Percentiles rank a stretch among this genome's conserved stretches.
These are phyloP conservation scores for Fusarium miscanthi DNA, from an alignment of 2,329 filamentous ascomycete genomes.

Conservation along the genomic window DNA sequence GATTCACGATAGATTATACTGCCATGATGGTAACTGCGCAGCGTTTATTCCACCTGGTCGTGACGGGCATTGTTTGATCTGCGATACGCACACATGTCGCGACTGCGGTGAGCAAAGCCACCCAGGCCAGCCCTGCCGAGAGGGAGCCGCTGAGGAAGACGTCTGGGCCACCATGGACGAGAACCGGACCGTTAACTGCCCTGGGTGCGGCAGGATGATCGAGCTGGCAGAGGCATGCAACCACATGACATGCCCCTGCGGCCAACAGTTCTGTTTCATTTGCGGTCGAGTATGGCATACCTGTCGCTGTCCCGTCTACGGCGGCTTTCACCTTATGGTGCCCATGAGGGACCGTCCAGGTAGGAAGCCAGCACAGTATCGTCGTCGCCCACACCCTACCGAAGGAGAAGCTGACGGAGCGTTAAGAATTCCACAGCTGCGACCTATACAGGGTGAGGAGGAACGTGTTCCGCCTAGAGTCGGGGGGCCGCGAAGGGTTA, in stretches of 20 bases:
- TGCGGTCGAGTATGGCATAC: constrained; percentile 58
- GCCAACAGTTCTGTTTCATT: constrained; percentile 61
- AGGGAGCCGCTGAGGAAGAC: constrained; percentile 29
- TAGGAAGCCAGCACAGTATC: constrained; percentile 30
- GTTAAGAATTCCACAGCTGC: constrained; percentile 28
- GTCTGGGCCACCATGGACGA: constrained; percentile 44
- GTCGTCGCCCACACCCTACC: constrained; percentile 2
- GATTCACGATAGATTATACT: constrained; percentile 33
- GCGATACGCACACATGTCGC: constrained; percentile 23
- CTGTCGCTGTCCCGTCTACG: constrained; percentile 48
- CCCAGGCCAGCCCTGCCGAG: constrained; percentile 5
- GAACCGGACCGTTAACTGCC: constrained; percentile 38
- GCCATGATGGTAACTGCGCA: constrained; percentile 35
- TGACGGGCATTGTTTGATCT: constrained; percentile 19
- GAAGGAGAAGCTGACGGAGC: neutral
- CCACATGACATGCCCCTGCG: constrained; percentile 55
- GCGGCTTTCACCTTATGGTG: constrained; percentile 9
- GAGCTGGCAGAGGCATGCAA: constrained; percentile 40
- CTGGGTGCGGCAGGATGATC: constrained; percentile 37
- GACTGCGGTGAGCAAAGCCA: constrained; percentile 22
- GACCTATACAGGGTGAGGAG: constrained; percentile 17
- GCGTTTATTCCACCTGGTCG: constrained; percentile 32
- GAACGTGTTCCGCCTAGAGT: neutral
- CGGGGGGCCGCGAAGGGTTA: neutral
- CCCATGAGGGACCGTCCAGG: constrained; percentile 27